A percentile compares a stretch with the other conserved stretches of the same genome.
These are phyloP conservation scores for Fusarium sp. DNA, from an alignment of 2,329 filamentous ascomycete genomes.

Conservation along the genomic window DNA sequence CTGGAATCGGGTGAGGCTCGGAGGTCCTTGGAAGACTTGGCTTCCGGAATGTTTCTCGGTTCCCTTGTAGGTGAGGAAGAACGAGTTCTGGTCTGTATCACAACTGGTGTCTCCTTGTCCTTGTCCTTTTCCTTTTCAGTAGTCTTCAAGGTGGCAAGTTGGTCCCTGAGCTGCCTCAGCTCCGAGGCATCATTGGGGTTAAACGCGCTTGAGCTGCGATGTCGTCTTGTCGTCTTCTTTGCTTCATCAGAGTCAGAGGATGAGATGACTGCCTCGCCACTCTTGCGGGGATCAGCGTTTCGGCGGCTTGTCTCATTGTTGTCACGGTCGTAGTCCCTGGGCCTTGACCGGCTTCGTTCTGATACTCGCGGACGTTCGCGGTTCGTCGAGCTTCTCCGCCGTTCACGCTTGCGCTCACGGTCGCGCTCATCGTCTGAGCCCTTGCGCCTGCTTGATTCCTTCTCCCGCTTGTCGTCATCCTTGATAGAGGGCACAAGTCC, in stretches of 20 bases:
- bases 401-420: constrained; percentile 33
- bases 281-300: constrained; percentile 51
- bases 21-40: constrained; percentile 26
- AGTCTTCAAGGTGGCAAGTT: constrained; percentile 55
- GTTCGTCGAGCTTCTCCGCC: constrained; percentile 34
- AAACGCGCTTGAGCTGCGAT: constrained; percentile 54
- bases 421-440: constrained; percentile 47
- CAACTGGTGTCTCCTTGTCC: constrained; percentile 36
- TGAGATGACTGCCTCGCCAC: constrained; percentile 47
- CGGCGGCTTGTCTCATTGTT: constrained; percentile 47
- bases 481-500: constrained; percentile 52
- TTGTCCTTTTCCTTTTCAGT: constrained; percentile 41
- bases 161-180: constrained; percentile 59
- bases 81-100: constrained; percentile 39
- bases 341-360: constrained; percentile 32
- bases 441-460: constrained; percentile 43
- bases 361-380: constrained; percentile 28
- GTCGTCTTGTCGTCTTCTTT: constrained; percentile 51
- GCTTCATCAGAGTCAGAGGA: constrained; percentile 54
- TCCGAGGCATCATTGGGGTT: constrained; percentile 62
- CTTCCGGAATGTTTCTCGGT: constrained; percentile 19
- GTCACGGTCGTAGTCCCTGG: constrained; percentile 37
- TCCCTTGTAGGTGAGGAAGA: constrained; percentile 36
- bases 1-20: constrained; percentile 26
- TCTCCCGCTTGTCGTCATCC: constrained; percentile 52